phyloP scores from a whole-genome alignment of 805 yeast species.

The Wickerhamiella sorbophila region DNA sequence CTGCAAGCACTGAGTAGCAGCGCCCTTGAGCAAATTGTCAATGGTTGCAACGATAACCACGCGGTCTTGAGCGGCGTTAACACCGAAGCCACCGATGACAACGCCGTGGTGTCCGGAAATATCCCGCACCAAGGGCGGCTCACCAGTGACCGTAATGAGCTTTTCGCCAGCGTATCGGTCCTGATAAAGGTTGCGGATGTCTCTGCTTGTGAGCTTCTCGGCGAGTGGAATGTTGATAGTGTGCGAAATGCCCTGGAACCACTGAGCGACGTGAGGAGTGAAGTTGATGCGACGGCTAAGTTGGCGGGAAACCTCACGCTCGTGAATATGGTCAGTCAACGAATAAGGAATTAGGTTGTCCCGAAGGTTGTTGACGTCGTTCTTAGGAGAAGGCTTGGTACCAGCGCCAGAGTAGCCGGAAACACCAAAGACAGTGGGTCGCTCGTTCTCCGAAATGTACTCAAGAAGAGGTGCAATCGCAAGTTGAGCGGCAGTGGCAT shows the following conservation, averaged over 20 bases:
- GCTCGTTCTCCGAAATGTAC: slow-evolving; percentile 43
- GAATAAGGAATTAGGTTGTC: slow-evolving; percentile 91
- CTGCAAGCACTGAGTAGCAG: slow-evolving; percentile 96
- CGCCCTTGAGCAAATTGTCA: slow-evolving; percentile 93
- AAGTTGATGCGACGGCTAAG: slow-evolving; percentile 73
- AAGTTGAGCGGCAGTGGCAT: slow-evolving; percentile 95
- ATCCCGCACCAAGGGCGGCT: slow-evolving; percentile 84
- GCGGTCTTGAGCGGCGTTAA: slow-evolving; percentile 74
- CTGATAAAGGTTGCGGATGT: slow-evolving; percentile 70
- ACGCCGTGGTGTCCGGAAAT: slow-evolving; percentile 91
- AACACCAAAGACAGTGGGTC: slow-evolving; percentile 84
- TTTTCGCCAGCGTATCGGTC: slow-evolving; percentile 80
- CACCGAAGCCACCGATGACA: slow-evolving; percentile 90
- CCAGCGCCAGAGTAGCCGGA: slow-evolving; percentile 99
- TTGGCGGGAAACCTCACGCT: slow-evolving; percentile 74
- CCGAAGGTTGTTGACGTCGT: slow-evolving; percentile 58
- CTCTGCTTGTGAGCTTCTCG: slow-evolving; percentile 57
- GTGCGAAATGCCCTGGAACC: slow-evolving; percentile 97
- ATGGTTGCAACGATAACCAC: slow-evolving; percentile 91
- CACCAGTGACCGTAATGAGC: slow-evolving; percentile 73
- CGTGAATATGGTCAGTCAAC: slow-evolving; percentile 93
- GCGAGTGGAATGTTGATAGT: slow-evolving; percentile 78
- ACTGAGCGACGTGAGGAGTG: slow-evolving; percentile 94
- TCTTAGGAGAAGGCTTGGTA: slow-evolving; percentile 94
- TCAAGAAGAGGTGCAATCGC: slow-evolving; percentile 73